phyloP scores from a whole-genome alignment of 2,329 filamentous ascomycete genomes.

The Parastagonospora nodorum region DNA sequence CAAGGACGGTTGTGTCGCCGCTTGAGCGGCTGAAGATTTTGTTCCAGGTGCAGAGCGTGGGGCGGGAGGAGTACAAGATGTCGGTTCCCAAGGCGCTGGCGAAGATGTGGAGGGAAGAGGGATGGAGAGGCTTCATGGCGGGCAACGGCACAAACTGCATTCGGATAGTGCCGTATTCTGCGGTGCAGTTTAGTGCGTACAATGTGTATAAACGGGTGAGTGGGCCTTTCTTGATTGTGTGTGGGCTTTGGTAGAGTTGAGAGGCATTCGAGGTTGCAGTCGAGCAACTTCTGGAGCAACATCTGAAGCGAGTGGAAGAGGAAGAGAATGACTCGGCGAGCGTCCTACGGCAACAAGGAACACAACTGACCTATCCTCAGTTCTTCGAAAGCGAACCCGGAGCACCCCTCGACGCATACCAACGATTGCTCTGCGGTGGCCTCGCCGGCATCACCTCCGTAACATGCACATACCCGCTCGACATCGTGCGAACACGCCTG shows the following conservation, averaged over 20 bases:
- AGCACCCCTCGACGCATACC: constrained; percentile 72
- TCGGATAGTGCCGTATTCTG: constrained; percentile 96
- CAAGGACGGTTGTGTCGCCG: constrained; percentile 93
- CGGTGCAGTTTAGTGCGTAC: constrained; percentile 97
- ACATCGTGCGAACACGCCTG: constrained; percentile 93
- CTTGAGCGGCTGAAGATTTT: constrained; percentile 96
- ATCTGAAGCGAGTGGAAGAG: neutral
- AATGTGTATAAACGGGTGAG: constrained; percentile 93
- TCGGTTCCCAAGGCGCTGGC: constrained; percentile 84
- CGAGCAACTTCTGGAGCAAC: too few species aligned
- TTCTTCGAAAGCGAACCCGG: constrained; percentile 79
- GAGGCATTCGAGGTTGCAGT: too few species aligned
- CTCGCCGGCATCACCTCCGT: constrained; percentile 95
- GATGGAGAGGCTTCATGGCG: constrained; percentile 95
- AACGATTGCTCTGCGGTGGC: constrained; percentile 86
- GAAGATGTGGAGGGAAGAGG: constrained; percentile 98
- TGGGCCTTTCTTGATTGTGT: constrained; percentile 12
- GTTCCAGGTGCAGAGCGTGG: constrained; percentile 92
- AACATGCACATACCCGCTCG: constrained; percentile 91
- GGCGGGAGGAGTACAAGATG: constrained; percentile 90
- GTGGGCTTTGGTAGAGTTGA: neutral
- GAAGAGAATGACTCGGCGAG: neutral
- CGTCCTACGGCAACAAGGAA: neutral
- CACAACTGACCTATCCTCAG: constrained; percentile 44
- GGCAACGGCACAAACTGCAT: constrained; percentile 99